A percentile compares a stretch with the other conserved stretches of the same genome.
phyloP scores from a whole-genome alignment of 805 yeast genomes.

The Candida nemodendra region DNA sequence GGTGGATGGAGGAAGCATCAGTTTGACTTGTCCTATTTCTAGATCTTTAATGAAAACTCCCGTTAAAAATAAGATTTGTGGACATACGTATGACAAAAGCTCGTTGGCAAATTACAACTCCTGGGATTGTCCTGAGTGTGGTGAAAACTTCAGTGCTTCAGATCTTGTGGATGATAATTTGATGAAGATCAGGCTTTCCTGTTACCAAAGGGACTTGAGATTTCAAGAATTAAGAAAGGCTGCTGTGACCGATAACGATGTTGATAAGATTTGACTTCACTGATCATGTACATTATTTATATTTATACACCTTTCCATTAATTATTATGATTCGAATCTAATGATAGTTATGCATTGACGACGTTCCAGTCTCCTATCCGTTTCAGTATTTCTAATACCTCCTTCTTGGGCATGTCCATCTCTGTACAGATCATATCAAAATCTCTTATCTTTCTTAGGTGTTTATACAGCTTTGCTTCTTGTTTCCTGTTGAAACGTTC shows the following conservation, averaged over 20 bases:
- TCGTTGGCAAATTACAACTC: conserved; percentile 38
- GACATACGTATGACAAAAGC: conserved; percentile 58
- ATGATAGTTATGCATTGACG: conserved; percentile 36
- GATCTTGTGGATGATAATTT: conserved; percentile 49
- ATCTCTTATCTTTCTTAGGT: conserved; percentile 51
- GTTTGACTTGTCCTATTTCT: conserved; percentile 67
- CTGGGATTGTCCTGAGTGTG: conserved; percentile 60
- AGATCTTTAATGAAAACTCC: conserved; percentile 52
- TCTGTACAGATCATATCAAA: conserved; percentile 73
- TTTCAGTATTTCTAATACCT: conserved; percentile 50
- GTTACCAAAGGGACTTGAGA: conserved; percentile 29
- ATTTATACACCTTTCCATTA: too few relatives aligned
- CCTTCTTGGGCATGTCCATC: conserved; percentile 52
- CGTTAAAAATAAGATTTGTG: conserved; percentile 52
- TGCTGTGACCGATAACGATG: conserved; percentile 15
- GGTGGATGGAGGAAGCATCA: conserved; percentile 70
- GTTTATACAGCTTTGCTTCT: conserved; percentile 38
- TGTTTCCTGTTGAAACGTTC: conserved; percentile 28
- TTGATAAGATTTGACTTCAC: conserved; percentile 12
- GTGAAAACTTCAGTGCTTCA: conserved; percentile 29
- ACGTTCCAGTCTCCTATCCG: conserved; percentile 48
- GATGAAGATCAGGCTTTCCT: conserved; percentile 55
- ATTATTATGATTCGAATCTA: too few relatives aligned
- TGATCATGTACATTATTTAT: not conserved
- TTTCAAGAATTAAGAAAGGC: conserved; percentile 17